Evolutionary conservation across 164 flowering plant species (phyloP), one percentile per base, ranked within the genome.

Genomic region (Taxillus chinensis): DNA sequence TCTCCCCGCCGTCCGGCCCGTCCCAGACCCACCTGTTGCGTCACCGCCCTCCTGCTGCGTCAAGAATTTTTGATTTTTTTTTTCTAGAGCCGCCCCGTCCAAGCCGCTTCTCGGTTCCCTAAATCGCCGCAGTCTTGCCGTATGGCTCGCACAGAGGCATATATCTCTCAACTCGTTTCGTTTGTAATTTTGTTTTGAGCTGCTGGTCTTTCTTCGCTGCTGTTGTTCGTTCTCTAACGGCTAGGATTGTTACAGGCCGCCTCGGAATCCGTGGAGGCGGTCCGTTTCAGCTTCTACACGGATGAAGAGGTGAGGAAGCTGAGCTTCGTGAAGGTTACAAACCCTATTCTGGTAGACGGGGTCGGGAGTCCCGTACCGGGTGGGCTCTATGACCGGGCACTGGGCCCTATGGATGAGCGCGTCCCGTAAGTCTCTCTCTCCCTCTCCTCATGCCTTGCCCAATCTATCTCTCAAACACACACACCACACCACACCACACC

Each of bases 331-430:
- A 78, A 81, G 67, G 64, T 89, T 43, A 77, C 87, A 2, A 80
- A 65, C 43, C 82, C 87, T 0, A 45, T 40, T 43, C 66, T 86
- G 59, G 65, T 83, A 8, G 89, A 81, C 57, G 13, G 4, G 12
- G 43, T 80, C 59, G 74, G 57, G 3, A 62, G 71, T 49, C 92
- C 92, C 1, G 61, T 72, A 15, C 80, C 78, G 14, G 83, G 80
- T 42, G 96, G 98, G 4, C 74, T 92, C 9, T 92, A 87, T 73
- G 98, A 92, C 69, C 83, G 86, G 0, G 75, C 76, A 5, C 53
- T 92, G 74, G 98, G 98, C 4, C 81, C 98, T 0, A 11, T 80
- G 7, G 79, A 78, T 14, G 86, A 84, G 0, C 17, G 7, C 0
- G 38, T 75, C 37, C 60, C 37, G 95, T 87, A 74, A 73, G 90